phyloP scores from a whole-genome alignment of 2,329 filamentous ascomycete genomes.

The Diaporthe sp. region DNA sequence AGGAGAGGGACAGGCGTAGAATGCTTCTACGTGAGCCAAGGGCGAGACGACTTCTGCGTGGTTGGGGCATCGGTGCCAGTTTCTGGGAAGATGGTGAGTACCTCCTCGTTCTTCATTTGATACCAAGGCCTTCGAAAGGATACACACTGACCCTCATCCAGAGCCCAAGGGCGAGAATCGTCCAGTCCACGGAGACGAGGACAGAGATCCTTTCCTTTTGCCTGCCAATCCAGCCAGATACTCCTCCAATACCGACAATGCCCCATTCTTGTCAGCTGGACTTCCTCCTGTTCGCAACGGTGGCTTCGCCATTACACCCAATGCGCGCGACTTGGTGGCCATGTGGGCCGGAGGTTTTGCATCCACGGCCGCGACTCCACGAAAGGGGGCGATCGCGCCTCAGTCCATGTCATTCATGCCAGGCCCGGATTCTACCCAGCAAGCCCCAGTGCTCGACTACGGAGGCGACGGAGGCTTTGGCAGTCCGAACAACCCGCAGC shows the following conservation, averaged over 20 bases:
- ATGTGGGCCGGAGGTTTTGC: conserved; percentile 21
- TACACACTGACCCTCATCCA: neutral
- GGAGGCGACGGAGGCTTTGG: neutral
- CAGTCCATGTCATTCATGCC: neutral
- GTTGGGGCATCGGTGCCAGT: conserved; percentile 30
- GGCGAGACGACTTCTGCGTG: conserved; percentile 21
- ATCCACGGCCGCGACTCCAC: neutral
- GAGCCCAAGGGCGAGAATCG: neutral
- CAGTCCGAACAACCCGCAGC: neutral
- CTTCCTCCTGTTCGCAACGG: neutral
- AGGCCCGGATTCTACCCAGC: neutral
- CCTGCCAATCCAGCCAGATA: neutral
- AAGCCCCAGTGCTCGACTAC: neutral
- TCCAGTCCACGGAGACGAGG: neutral
- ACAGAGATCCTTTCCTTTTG: neutral
- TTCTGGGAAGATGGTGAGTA: conserved; percentile 32
- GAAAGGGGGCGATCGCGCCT: neutral
- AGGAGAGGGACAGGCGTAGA: conserved; percentile 19
- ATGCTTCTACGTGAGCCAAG: conserved; percentile 11
- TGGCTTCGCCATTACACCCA: neutral
- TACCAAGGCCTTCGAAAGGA: neutral
- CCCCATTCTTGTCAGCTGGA: neutral
- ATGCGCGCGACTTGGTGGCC: neutral
- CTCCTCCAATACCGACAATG: neutral
- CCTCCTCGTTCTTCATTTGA: neutral